phyloP scores from a whole-genome alignment of 331 rosid genomes.

The Prunus yedoensis region DNA sequence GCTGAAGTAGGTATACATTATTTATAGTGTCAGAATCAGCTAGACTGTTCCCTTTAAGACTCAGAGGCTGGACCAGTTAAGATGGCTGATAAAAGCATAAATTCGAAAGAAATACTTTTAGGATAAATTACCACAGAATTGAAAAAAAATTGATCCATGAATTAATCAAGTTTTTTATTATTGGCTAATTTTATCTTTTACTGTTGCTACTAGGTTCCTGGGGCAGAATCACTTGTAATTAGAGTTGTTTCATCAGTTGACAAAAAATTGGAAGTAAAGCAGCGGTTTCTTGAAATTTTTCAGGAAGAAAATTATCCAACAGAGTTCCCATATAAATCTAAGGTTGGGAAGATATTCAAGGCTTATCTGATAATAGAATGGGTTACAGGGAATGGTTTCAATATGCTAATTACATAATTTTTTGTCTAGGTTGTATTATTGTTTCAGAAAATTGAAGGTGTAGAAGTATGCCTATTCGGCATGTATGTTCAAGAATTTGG shows the following conservation, averaged over 20 bases:
- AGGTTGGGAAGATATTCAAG: conserved; percentile 44
- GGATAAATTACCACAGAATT: not conserved
- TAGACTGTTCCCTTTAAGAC: not conserved
- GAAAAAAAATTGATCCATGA: not conserved
- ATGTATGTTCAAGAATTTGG: conserved; percentile 99
- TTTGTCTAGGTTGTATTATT: conserved; percentile 44
- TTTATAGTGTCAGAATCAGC: not conserved
- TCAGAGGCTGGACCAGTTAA: not conserved
- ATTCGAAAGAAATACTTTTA: not conserved
- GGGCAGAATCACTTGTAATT: conserved; percentile 82
- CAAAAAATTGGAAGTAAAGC: conserved; percentile 97
- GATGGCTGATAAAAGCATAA: not conserved
- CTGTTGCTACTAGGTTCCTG: conserved; percentile 70
- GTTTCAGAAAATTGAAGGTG: conserved; percentile 87
- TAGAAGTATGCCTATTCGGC: conserved; percentile 97
- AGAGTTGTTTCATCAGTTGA: conserved; percentile 98
- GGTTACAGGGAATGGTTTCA: not conserved
- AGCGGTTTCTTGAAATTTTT: conserved; percentile 84
- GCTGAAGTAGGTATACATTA: not conserved
- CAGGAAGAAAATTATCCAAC: conserved; percentile 93
- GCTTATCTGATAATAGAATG: not conserved
- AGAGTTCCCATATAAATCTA: conserved; percentile 94
- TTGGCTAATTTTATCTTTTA: conserved; percentile 19
- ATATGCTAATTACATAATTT: conserved; percentile 9
- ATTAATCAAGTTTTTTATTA: not conserved